Evolutionary conservation across 1,284 basidiomycete species (phyloP), one percentile per base, ranked within the genome.

Genomic region (Ustilago shanxiensis): DNA sequence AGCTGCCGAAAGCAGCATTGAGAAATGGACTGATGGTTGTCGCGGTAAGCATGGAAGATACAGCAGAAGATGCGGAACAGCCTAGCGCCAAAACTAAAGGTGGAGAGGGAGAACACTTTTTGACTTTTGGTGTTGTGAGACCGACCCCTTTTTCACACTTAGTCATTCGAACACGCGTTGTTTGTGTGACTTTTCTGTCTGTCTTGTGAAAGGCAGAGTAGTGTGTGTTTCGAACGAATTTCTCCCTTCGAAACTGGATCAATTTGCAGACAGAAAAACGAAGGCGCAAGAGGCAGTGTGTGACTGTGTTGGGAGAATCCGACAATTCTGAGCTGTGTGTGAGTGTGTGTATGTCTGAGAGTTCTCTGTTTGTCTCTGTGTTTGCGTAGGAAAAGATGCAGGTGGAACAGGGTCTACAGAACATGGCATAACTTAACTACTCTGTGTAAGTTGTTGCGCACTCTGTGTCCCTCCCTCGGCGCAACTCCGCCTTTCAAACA

Each of bases 151-250:
- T 11, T 44, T 44, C 41, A 20, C 41, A 44, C 8, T 6, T 14
- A 14, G 9, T 3, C 6, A 37, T 10, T 16, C 8, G 41, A 44
- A n/a, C n/a, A 44, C 41, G 41, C 41, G 41, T 44, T 28, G 29
- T 1, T n/a, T n/a, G 50, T 31, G 31, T 33, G 5, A 5, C 11
- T 33, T 33, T 5, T 33, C 6, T 33, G 31, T 33, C 6, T 33
- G 50, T 52, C 50, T 35, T 29, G 50, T 52, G 50, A 52, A 52
- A 52, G 50, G 31, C 31, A 28, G 28, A 28, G 26, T 49, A 28
- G 26, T 49, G 47, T 49, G 50, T n/a, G 22, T 52, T 52, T 31
- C 50, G 29, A 50, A 28, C 26, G 49, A 31, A 50, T 28, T 50
- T 45, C 35, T 20, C 41, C 28, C 13, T 49, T 5, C 47, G 18